These are phyloP conservation scores for Debaryomycetaceae sp. DNA, from an alignment of 1,139 yeast species.

Conservation along the genomic window DNA sequence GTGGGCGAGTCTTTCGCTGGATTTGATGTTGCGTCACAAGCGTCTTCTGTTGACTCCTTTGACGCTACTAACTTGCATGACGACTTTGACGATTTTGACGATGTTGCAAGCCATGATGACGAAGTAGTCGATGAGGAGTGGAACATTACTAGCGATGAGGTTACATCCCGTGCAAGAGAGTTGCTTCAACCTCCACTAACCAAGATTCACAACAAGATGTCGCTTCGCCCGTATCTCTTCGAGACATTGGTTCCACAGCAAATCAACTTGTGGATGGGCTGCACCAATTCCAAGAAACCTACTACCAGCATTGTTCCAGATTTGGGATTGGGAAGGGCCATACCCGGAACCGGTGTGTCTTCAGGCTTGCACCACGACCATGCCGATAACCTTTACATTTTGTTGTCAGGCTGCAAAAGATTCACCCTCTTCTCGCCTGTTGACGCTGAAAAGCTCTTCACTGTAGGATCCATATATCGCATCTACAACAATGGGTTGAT, in stretches of 20 bases:
- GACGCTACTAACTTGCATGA: slow-evolving; percentile 47
- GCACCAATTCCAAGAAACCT: slow-evolving; percentile 11
- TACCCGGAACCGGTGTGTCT: slow-evolving; percentile 57
- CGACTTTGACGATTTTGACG: slow-evolving; percentile 43
- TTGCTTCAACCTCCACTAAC: slow-evolving; percentile 64
- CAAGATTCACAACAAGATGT: slow-evolving; percentile 34
- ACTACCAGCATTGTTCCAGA: slow-evolving; percentile 11
- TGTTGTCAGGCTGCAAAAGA: slow-evolving; percentile 58
- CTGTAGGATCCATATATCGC: slow-evolving; percentile 54
- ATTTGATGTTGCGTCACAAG: slow-evolving; percentile 2
- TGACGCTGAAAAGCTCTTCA: slow-evolving; percentile 53
- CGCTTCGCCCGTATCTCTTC: slow-evolving; percentile 42
- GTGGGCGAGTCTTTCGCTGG: slow-evolving; percentile 2
- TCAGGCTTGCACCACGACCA: slow-evolving; percentile 83
- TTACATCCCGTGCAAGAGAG: slow-evolving; percentile 31
- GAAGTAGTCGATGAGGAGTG: slow-evolving; percentile 5
- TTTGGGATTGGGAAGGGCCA: slow-evolving; percentile 42
- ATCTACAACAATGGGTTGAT: slow-evolving; percentile 62
- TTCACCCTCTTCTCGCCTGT: slow-evolving; percentile 64
- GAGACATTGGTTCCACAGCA: slow-evolving; percentile 57
- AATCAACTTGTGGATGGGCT: slow-evolving; percentile 71
- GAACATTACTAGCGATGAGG: slow-evolving; percentile 17
- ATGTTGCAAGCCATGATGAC: slow-evolving; percentile 15
- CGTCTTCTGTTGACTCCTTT: slow-evolving; percentile 28
- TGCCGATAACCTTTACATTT: slow-evolving; percentile 67